Base-by-base conservation (phyloP, 345 rosid species). In the Salix suchowensis region DNA sequence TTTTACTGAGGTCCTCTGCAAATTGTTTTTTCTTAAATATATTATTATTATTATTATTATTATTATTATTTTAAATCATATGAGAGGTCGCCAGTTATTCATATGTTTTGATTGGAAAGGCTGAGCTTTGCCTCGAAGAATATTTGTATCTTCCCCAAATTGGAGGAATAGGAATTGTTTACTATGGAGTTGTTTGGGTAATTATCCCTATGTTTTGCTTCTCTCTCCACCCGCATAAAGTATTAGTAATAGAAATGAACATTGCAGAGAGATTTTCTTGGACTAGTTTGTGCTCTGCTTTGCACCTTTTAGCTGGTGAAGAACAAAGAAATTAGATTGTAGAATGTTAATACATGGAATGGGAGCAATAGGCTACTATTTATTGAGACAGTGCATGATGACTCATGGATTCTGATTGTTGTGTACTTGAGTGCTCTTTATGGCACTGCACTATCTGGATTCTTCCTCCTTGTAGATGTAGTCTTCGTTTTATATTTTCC, bases 401-500 rank as follows among this genome's bases (percentile, higher is more conserved):
- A 21, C 23, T 54, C 24, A 37, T 34, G 46, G 4, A 34, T 42
- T 23, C 36, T 65, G 77, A 70, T 67, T 32, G 52, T 14, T 21
- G n/a, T 62, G 75, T 18, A 12, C 32, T 30, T 2, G 46, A 21
- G 2, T 46, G 54, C 15, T 36, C n/a, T 73, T 37, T 60, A 23
- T 58, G 46, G 37, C 15, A 0, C 5, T 16, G 13, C 39, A 11
- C 62, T n/a, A 11, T 32, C 34, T 32, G 34, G 34, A 32, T 34
- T n/a, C 46, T 24, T 50, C 19, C 32, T 50, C 21, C 65, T 16
- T 36, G 24, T 50, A 12, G 7, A 70, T 76, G 23, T 21, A 50
- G 70, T 73, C 69, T 76, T 65, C 77, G 23, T 37, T 55, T 71
- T 72, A 70, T 36, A 7, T 52, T 46, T 72, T 18, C 24, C 42